phyloP scores from a whole-genome alignment of 2,329 filamentous ascomycete genomes.

The Talaromyces atroroseus region DNA sequence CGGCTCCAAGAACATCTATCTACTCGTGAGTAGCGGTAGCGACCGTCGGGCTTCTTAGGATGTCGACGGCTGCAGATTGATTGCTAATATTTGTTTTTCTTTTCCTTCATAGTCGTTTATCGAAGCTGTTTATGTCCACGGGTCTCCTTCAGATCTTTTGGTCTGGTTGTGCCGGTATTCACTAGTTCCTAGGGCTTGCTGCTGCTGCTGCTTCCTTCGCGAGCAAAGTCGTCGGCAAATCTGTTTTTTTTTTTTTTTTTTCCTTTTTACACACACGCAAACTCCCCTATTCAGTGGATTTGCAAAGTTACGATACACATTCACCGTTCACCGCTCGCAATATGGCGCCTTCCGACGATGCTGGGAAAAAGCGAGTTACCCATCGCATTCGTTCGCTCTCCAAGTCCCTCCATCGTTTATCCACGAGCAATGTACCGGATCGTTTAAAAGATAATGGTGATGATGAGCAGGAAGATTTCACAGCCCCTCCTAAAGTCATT shows the following conservation, averaged over 20 bases:
- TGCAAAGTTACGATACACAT: background rate
- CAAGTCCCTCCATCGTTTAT: slow-evolving; percentile 37
- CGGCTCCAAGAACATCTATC: background rate
- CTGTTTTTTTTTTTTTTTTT: background rate
- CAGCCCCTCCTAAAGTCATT: slow-evolving; percentile 46
- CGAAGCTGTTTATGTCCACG: background rate
- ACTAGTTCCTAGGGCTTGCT: background rate
- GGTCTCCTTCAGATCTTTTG: background rate
- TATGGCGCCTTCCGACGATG: slow-evolving; percentile 40
- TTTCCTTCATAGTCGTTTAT: background rate
- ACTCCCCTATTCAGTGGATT: background rate
- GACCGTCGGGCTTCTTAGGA: background rate
- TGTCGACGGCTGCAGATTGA: background rate
- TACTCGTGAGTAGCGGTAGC: background rate
- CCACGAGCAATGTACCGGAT: slow-evolving; percentile 52
- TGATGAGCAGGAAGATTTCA: slow-evolving; percentile 57
- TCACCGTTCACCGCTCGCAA: background rate
- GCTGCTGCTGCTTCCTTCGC: background rate
- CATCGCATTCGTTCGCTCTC: slow-evolving; percentile 38
- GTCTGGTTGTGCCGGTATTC: background rate
- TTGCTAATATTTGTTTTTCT: background rate
- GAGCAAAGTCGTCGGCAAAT: background rate
- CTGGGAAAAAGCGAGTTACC: slow-evolving; percentile 37
- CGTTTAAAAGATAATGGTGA: slow-evolving; percentile 51
- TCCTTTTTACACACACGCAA: too few relatives aligned